Percentiles rank a stretch among this genome's conserved stretches.
Evolutionary conservation across 2,329 filamentous ascomycete species (phyloP).

Genomic region (Stemphylium beticola): DNA sequence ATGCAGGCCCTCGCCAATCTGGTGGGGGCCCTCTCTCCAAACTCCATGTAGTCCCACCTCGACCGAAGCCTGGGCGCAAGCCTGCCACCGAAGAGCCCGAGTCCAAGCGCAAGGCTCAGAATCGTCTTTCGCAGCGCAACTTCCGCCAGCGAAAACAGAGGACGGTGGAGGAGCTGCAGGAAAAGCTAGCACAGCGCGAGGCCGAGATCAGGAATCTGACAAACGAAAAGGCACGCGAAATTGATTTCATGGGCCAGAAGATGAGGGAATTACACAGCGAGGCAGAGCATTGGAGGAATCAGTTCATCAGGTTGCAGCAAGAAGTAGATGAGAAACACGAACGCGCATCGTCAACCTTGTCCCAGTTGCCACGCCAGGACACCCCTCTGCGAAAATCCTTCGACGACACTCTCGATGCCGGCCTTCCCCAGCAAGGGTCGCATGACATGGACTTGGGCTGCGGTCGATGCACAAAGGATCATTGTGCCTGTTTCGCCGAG

Average conservation of each 20-base stretch:
- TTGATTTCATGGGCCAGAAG: background rate
- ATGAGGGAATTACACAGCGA: background rate
- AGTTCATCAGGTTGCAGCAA: constrained; percentile 37
- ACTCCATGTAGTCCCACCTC: constrained; percentile 49
- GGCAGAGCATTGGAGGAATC: background rate
- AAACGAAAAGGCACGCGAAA: background rate
- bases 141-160: constrained; percentile 80
- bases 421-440: constrained; percentile 12
- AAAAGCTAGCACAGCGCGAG: constrained; percentile 10
- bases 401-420: background rate
- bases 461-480: constrained; percentile 37
- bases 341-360: background rate
- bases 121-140: constrained; percentile 86
- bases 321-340: constrained; percentile 2
- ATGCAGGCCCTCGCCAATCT: constrained; percentile 34
- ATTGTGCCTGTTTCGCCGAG: constrained; percentile 43
- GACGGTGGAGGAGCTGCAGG: constrained; percentile 72
- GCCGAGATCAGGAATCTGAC: background rate
- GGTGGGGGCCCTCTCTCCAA: constrained; percentile 49
- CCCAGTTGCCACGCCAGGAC: background rate
- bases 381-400: background rate
- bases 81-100: constrained; percentile 90
- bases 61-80: constrained; percentile 79
- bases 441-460: constrained; percentile 28
- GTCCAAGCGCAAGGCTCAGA: constrained; percentile 93